Conservation (phyloP, 2,329 filamentous ascomycete genomes). For the Exophiala calicioides region DNA sequence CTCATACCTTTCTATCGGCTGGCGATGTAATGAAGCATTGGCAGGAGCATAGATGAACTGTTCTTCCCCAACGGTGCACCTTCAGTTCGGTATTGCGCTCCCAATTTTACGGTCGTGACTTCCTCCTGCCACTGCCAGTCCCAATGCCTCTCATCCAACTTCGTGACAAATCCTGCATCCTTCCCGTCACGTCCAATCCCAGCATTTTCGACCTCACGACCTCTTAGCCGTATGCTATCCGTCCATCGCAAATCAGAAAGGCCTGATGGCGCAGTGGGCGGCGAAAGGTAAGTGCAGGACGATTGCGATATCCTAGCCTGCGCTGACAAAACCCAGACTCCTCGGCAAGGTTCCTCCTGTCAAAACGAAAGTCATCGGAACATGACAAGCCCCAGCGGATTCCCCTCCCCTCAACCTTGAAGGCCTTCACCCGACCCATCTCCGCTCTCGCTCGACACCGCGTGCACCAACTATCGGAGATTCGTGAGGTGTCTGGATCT, state of each 20-base stretch:
- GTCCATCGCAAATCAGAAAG: background rate
- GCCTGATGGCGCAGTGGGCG: constrained; percentile 16
- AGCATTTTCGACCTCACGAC: too few species aligned
- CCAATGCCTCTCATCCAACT: too few species aligned
- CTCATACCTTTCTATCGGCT: too few species aligned
- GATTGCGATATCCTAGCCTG: background rate
- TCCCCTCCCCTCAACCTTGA: constrained; percentile 18
- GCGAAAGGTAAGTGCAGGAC: constrained; percentile 12
- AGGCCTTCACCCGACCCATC: constrained; percentile 21
- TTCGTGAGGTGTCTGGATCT: constrained; percentile 28
- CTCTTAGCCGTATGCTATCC: constrained; percentile 8
- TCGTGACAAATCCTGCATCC: too few species aligned
- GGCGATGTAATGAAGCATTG: too few species aligned
- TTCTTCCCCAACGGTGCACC: too few species aligned
- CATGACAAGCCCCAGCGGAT: constrained; percentile 16
- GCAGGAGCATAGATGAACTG: too few species aligned
- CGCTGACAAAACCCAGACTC: constrained; percentile 17
- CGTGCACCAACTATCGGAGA: constrained; percentile 27
- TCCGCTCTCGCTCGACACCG: constrained; percentile 26
- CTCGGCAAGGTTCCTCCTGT: constrained; percentile 11
- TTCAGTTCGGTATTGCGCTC: too few species aligned
- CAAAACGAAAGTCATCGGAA: constrained; percentile 20
- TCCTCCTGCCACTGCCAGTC: too few species aligned
- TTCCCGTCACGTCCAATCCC: background rate
- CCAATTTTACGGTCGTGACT: too few species aligned